A percentile compares a stretch with the other conserved stretches of the same genome.
phyloP scores from a whole-genome alignment of 371 early-diverging fungal species.

The Syncephalis plumigaleata region DNA sequence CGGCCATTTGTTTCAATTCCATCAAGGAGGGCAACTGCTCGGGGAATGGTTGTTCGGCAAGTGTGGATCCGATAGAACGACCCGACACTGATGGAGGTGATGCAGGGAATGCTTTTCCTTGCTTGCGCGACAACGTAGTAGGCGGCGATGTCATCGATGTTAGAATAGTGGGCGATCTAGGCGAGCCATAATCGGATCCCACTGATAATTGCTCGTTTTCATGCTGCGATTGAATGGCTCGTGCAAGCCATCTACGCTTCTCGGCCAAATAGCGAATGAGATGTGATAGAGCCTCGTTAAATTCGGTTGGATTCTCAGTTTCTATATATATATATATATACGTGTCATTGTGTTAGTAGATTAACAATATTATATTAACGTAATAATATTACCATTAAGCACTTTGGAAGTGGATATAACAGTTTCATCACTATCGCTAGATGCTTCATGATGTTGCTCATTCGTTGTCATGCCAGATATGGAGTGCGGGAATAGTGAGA shows the following conservation, averaged over 20 bases:
- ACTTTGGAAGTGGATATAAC: neutral
- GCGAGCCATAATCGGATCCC: too few species aligned
- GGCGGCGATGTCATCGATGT: conserved; percentile 17
- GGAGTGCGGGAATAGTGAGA: conserved; percentile 62
- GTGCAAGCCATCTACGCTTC: conserved; percentile 18
- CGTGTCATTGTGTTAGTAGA: too few species aligned
- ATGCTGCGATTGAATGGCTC: conserved; percentile 9
- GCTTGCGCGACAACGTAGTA: conserved; percentile 51
- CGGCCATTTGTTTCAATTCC: conserved; percentile 8
- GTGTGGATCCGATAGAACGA: neutral
- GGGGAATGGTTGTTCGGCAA: neutral
- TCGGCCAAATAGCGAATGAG: neutral
- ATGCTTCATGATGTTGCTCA: conserved; percentile 5
- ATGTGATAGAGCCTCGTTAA: neutral
- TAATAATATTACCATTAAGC: neutral
- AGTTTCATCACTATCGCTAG: neutral
- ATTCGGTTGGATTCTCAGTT: neutral
- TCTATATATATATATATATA: too few species aligned
- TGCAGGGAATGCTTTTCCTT: conserved; percentile 25
- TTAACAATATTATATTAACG: too few species aligned
- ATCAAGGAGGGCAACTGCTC: conserved; percentile 5
- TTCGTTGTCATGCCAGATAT: conserved; percentile 24
- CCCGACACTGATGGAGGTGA: conserved; percentile 1
- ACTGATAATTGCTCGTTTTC: too few species aligned
- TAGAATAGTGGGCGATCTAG: conserved; percentile 6